Conservation (phyloP, 257 asterid species). For the Solanum pennellii region DNA sequence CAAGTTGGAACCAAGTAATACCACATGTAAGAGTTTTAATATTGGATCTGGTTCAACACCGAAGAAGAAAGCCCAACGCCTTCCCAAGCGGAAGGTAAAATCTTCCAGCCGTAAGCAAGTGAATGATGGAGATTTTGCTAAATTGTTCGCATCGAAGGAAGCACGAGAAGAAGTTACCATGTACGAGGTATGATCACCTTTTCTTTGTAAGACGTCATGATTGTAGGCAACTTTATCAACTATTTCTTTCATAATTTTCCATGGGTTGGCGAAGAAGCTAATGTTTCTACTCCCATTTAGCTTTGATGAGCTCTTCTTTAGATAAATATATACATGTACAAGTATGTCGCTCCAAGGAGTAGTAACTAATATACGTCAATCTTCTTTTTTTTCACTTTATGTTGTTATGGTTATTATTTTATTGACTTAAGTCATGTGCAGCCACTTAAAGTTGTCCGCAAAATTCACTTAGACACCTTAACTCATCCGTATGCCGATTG, state of each 20-base stretch:
- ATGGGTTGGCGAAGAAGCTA: neutral
- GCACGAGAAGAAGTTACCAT: slow-evolving; percentile 58
- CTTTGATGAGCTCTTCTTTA: neutral
- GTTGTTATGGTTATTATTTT: neutral
- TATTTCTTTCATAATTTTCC: neutral
- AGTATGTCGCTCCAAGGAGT: neutral
- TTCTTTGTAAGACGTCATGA: neutral
- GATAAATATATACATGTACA: neutral
- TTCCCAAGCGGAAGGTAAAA: slow-evolving; percentile 32
- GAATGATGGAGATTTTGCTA: slow-evolving; percentile 42
- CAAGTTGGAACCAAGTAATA: slow-evolving; percentile 34
- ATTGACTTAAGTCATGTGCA: no score
- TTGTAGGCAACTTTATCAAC: neutral
- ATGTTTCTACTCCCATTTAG: neutral
- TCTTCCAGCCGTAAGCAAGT: slow-evolving; percentile 35
- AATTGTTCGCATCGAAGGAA: slow-evolving; percentile 54
- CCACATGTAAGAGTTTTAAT: slow-evolving; percentile 40
- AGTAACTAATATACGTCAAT: neutral
- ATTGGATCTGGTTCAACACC: slow-evolving; percentile 36
- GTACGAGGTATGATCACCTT: slow-evolving; percentile 44
- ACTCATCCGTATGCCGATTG: no score
- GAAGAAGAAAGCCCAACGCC: slow-evolving; percentile 44
- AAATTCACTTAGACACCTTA: no score
- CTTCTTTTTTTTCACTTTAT: neutral
- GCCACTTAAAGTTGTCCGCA: no score